Evolutionary conservation across 176 grass and related monocot species (phyloP), one percentile per base, ranked within the genome.

Genomic region (Raddia distichophylla): DNA sequence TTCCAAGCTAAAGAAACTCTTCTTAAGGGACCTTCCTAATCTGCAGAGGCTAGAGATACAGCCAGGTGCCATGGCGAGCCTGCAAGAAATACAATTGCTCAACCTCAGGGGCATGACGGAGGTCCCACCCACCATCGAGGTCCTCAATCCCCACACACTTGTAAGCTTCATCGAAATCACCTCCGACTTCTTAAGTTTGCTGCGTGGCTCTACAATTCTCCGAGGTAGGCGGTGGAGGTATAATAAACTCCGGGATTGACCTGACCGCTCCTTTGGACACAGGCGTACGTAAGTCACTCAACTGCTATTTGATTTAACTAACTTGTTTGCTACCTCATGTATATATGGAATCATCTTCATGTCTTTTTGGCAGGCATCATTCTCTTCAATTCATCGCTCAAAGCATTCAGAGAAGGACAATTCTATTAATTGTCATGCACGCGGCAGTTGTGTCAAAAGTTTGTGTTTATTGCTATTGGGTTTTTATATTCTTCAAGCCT

Each of bases 11-110:
- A 82, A 84, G 16, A 4, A 3, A 12, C 19, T 89, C 11, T 2
- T 0, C 4, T 61, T 85, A 48, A 40, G 14, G 40, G 12, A 85
- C 52, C 10, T 89, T 60, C 49, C 59, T 9, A 51, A 59, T 45
- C 22, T 85, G 7, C 19, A 63, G 49, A 50, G 32, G 10, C 60
- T 89, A 33, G 67, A 81, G 68, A 76, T 85, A 72, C 60, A 89
- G 62, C 2, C 53, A n/a, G 76, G 22, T 20, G 58, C 82, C 20
- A 56, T 89, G 32, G 0, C 13, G 17, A 75, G 16, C 48, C 60
- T 85, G 11, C 37, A 89, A 67, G 20, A 17, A 32, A 56, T 89
- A 63, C 0, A 0, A 14, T 34, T 89, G 5, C 6, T 3, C 19
- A 53, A 67, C 19, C 34, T 89, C 27, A 34, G 27, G 18, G 12